Conservation (phyloP, 1,284 basidiomycete genomes). For the Ustilago trichophora region DNA sequence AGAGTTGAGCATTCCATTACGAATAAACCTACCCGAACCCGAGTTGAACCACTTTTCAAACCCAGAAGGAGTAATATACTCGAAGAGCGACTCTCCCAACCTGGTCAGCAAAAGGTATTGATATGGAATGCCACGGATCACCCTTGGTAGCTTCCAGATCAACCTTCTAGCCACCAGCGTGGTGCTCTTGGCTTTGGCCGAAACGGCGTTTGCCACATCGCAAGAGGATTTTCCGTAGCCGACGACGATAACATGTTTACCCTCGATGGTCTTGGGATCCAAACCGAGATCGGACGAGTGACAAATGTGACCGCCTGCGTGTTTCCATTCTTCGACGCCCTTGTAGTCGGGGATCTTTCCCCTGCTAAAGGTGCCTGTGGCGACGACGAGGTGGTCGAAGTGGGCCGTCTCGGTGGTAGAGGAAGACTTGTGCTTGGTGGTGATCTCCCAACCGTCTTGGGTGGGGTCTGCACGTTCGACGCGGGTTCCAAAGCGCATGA, state of each 20-base stretch:
- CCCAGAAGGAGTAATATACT: constrained; percentile 47
- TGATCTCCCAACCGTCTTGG: constrained; percentile 30
- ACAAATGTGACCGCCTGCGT: constrained; percentile 44
- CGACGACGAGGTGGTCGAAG: constrained; percentile 47
- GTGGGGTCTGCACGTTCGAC: constrained; percentile 32
- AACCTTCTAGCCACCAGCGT: constrained; percentile 55
- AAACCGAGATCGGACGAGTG: constrained; percentile 47
- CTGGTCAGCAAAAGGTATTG: constrained; percentile 55
- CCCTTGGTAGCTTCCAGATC: constrained; percentile 58
- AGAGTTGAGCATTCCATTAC: constrained; percentile 49
- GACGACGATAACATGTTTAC: constrained; percentile 49
- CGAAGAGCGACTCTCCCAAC: constrained; percentile 53
- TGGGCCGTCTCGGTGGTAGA: neutral
- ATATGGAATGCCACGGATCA: constrained; percentile 49
- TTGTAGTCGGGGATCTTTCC: constrained; percentile 50
- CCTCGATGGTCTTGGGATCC: constrained; percentile 25
- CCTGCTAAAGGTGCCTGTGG: constrained; percentile 51
- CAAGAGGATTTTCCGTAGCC: constrained; percentile 60
- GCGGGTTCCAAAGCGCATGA: constrained; percentile 38
- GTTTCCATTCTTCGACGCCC: constrained; percentile 38
- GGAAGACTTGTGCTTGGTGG: neutral
- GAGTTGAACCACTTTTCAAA: constrained; percentile 45
- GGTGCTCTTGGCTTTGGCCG: constrained; percentile 24
- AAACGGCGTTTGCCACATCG: constrained; percentile 54
- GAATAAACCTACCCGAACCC: constrained; percentile 31